phyloP scores from a whole-genome alignment of 2,329 filamentous ascomycete species.

The Colletotrichum theobromicola region DNA sequence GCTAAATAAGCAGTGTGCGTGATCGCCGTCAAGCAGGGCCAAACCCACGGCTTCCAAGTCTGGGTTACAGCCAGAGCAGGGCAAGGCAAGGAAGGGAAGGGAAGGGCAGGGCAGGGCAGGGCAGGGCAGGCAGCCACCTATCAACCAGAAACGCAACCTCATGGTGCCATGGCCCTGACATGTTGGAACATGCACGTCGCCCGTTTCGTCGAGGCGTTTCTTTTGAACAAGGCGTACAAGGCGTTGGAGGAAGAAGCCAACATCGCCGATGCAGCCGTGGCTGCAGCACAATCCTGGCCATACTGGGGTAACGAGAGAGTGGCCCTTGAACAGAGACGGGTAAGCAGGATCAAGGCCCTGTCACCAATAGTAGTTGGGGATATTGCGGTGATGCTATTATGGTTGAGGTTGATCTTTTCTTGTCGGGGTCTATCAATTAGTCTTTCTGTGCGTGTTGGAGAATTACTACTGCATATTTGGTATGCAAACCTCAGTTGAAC shows the following conservation, averaged over 20 bases:
- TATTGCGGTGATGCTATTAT: not conserved
- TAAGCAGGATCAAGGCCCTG: not conserved
- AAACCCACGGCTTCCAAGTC: not conserved
- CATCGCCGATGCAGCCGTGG: not conserved
- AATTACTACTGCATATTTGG: not conserved
- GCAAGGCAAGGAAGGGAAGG: not conserved
- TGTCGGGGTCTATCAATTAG: not conserved
- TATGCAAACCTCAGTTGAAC: not conserved
- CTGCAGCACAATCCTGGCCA: not conserved
- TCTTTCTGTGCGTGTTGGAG: not conserved
- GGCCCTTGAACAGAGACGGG: not conserved
- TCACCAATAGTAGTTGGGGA: not conserved
- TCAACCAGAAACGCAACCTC: conserved; percentile 1
- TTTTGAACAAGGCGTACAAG: not conserved
- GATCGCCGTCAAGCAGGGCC: conserved; percentile 5
- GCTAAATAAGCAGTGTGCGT: conserved; percentile 5
- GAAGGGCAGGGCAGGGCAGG: not conserved
- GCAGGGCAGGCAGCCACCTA: not conserved
- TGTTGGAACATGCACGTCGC: conserved; percentile 13
- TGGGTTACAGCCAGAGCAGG: not conserved
- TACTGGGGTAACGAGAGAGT: not conserved
- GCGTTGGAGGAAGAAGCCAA: not conserved
- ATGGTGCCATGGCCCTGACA: conserved; percentile 11
- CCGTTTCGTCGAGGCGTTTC: not conserved
- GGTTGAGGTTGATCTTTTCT: not conserved